Percentiles rank a stretch among this genome's conserved stretches.
Evolutionary conservation across 768 basidiomycete species (phyloP).

Genomic region (Tylopilus balloui): DNA sequence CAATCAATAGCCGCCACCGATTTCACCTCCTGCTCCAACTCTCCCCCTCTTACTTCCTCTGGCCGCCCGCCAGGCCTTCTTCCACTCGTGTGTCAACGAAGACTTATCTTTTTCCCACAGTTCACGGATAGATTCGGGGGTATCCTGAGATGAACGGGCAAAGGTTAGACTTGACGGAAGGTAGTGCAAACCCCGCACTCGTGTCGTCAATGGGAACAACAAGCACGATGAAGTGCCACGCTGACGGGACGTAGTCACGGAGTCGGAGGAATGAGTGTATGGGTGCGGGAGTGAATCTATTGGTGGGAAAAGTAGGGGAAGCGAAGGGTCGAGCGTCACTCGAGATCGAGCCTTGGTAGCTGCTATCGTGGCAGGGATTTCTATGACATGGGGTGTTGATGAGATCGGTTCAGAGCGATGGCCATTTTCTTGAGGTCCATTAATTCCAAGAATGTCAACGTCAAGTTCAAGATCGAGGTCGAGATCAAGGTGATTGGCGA

Average conservation of each 20-base stretch:
- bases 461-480: constrained; percentile 71
- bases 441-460: constrained; percentile 39
- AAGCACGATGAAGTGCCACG: constrained; percentile 21
- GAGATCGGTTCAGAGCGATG: constrained; percentile 1
- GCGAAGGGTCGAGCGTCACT: constrained; percentile 47
- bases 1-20: constrained; percentile 11
- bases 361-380: not conserved
- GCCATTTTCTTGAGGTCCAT: constrained; percentile 10
- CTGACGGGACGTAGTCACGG: not conserved
- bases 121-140: constrained; percentile 48
- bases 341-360: constrained; percentile 6
- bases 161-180: constrained; percentile 20
- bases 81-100: constrained; percentile 73
- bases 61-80: constrained; percentile 71
- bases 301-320: constrained; percentile 62
- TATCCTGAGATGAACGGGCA: constrained; percentile 21
- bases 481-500: constrained; percentile 71
- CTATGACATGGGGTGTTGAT: not conserved
- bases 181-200: constrained; percentile 48
- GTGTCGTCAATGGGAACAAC: constrained; percentile 34
- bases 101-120: constrained; percentile 69
- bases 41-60: constrained; percentile 58
- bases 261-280: constrained; percentile 11
- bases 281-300: constrained; percentile 21
- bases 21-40: constrained; percentile 39